Base-by-base conservation (phyloP, 176 grass and related monocot species). In the Eleusine indica region DNA sequence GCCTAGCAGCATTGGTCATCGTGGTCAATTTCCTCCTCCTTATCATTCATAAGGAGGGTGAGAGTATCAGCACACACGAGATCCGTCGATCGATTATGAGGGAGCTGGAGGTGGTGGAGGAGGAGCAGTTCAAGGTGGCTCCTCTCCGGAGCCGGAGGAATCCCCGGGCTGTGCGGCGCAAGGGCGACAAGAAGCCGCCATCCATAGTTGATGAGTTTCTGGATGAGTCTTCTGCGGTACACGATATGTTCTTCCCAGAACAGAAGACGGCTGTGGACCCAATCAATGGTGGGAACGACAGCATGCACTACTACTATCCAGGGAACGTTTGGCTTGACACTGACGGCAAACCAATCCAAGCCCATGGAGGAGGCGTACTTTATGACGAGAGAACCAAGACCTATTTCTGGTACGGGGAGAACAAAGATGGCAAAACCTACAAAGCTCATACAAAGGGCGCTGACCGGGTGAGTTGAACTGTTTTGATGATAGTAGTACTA, bases 341-440 rank as follows among this genome's bases (percentile, higher is more conserved):
- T 13, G 91, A 96, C 63, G 97, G 97, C 25, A 96, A 96, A 6
- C 93, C 91, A 28, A 96, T 96, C 80, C 97, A 99, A 75, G 93
- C 93, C 9, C 97, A 99, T 71, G 97, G 97, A 75, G 97, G 97
- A 8, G 97, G 97, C 66, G 75, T 99, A 68, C 78, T 96, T n/a
- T 99, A 87, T 77, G 93, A 99, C 54, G 77, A 92, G 37, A 90
- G 38, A 38, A 91, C 70, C 2, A 57, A 85, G 51, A 89, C 81
- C 29, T 94, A 92, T 82, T 99, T 92, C 77, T 99, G 93, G 93
- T 99, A 99, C 54, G 97, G 97, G 38, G 97, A 99, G 81, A 99
- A 99, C 78, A 99, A 99, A 85, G 86, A 96, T 84, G 86, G 97
- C 32, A 91, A 91, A 69, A 99, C 93, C 9, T 96, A 99, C 88